Evolutionary conservation across 441 rosid species (phyloP), one percentile per base, ranked within the genome.

Genomic region (Jatropha multifida): DNA sequence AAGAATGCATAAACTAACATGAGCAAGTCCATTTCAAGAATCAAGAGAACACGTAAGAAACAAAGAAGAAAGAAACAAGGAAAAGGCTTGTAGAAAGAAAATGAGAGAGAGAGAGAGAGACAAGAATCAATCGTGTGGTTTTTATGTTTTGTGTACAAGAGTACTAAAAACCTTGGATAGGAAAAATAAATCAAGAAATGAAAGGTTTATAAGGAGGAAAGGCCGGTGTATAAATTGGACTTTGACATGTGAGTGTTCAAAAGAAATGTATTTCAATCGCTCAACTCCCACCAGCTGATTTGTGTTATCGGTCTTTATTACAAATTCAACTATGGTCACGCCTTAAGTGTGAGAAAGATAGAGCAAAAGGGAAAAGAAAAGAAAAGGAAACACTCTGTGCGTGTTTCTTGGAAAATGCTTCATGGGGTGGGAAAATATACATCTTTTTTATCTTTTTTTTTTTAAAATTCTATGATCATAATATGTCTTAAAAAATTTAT

Each of bases 1-100:
- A 88, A 55, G 77, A 91, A 49, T 41, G 81, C 79, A 75, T 58
- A 72, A 12, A 88, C 59, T 56, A 90, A 56, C 40, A 76, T 64
- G 65, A 85, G 72, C n/a, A 81, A 44, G 76, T 83, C 92, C 95
- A 89, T 84, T 65, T 69, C 59, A 27, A 68, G 58, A 68, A 52
- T 72, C 56, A 69, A 1, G 56, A 56, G 49, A 32, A 1, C 1
- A 32, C 2, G 32, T 32, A 32, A 32, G 1, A 32, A 32, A 27
- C 32, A 27, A 27, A 27, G 32, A 38, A 61, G 73, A 23, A 20
- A 76, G 56, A 70, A 38, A 44, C 51, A 67, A 32, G 51, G 44
- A 42, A 42, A 41, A 48, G 77, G 61, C 15, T 74, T 20, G 67
- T 48, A 27, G 37, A 32, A 2, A 18, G 41, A 59, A 49, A 68